Base-by-base conservation (phyloP, 768 basidiomycete species). In the Aureoboletus auriporus region DNA sequence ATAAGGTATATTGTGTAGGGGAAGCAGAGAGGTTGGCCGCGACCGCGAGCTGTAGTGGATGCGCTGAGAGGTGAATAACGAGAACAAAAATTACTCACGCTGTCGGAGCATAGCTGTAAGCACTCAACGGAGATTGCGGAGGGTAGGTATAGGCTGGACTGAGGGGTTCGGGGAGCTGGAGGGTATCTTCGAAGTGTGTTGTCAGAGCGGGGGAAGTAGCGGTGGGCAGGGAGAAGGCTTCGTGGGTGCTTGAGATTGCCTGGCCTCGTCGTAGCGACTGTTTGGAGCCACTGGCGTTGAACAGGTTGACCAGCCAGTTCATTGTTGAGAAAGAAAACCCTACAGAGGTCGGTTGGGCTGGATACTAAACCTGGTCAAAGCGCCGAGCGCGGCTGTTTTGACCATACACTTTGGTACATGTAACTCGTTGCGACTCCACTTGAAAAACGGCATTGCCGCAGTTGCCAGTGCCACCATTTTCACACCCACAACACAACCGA, bases 201-300 rank as follows among this genome's bases (percentile, higher is more conserved):
- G 69, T 54, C 51, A 74, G 70, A 47, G 71, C 70, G 13, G 86
- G 86, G 23, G 87, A 86, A 23, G 83, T 79, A n/a, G n/a, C n/a
- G 4, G 82, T 82, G 39, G 89, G 88, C 30, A 95, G 75, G 42
- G 88, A 86, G 69, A 94, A 94, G 53, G 93, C 91, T 65, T 93
- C 91, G 62, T 86, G 81, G 6, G 92, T 93, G 13, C 81, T 82
- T 29, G 79, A 80, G 55, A 93, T 79, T 27, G 86, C 80, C 65
- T 84, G 83, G 46, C 78, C 77, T 63, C 76, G 76, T 49, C 81
- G 70, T 30, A 74, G 60, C 52, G 73, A 75, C 60, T 77, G 74
- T 23, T 73, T 62, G 42, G 66, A 66, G 53, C 77, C 74, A 44
- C 77, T 74, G 44, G 74, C 63, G 17, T 77, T 73, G 68, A 89